Evolutionary conservation across 139 green algal species (phyloP), one percentile per base, ranked within the genome.

Genomic region (Parachlorella kessleri): DNA sequence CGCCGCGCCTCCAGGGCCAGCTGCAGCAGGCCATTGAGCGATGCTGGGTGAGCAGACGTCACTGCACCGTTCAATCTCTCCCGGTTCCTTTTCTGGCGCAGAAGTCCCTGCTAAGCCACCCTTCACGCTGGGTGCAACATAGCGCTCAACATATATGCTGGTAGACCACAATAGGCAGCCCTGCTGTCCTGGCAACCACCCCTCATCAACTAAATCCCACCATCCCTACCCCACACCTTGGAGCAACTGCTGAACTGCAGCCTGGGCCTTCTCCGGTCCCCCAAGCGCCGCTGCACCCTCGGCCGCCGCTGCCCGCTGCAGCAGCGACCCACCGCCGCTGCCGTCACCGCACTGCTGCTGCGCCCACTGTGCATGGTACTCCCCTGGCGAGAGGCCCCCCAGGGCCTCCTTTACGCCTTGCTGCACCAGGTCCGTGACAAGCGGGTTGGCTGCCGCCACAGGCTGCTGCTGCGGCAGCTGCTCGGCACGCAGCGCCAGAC

Each of bases 341-440:
- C 48, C 48, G 48, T 59, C 48, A 59, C 21, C 21, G 48, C 66
- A 85, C 66, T 92, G 82, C 14, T 68, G 26, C 37, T 36, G 67
- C 21, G 73, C 72, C 77, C 81, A 95, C 1, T 32, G 70, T 35
- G 76, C 71, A 18, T 81, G 71, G 79, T 85, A 90, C 0, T 78
- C 68, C 0, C 73, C 70, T 4, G 67, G 59, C 18, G 82, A 38
- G n/a, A 70, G 32, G 4, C 63, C 76, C 9, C 79, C 87, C 48
- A 93, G 76, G 76, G 95, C 74, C 32, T 48, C n/a, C 7, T 82
- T 63, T 5, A 95, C 70, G 4, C 92, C 80, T 39, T 88, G 55
- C 59, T 74, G 42, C 8, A 92, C 88, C 32, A 87, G 63, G 28
- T 74, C 75, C n/a, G 48, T 7, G 26, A 76, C 75, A 14, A 66